Conservation (phyloP, 2,329 filamentous ascomycete genomes). For the Lecanoromycetidae sp. region DNA sequence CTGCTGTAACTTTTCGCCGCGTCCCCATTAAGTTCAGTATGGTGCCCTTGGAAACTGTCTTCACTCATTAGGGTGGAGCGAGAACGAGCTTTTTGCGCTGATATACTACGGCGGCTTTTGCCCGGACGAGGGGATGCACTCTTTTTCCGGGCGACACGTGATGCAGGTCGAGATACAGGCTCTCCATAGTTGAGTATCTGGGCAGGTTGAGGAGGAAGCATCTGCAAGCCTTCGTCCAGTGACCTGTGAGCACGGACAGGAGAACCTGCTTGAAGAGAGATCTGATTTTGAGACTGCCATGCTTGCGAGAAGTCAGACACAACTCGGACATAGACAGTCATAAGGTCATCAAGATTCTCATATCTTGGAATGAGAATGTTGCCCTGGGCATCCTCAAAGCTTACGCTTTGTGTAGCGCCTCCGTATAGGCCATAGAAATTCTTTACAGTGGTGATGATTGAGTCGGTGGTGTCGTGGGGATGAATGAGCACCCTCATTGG, state of each 20-base stretch:
- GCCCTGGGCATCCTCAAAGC: constrained; percentile 83
- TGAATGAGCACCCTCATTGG: constrained; percentile 71
- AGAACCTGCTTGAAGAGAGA: constrained; percentile 35
- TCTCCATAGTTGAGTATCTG: constrained; percentile 45
- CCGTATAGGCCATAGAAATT: constrained; percentile 97
- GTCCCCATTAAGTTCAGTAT: constrained; percentile 47
- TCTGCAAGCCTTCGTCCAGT: constrained; percentile 52
- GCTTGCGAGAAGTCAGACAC: constrained; percentile 34
- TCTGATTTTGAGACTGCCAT: constrained; percentile 30
- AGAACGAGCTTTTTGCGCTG: constrained; percentile 60
- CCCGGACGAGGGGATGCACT: constrained; percentile 62
- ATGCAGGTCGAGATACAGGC: constrained; percentile 54
- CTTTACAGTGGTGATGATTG: constrained; percentile 95
- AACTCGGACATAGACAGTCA: constrained; percentile 85
- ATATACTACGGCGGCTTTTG: constrained; percentile 64
- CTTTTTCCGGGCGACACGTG: constrained; percentile 59
- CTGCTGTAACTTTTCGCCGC: constrained; percentile 69
- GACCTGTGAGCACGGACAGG: constrained; percentile 44
- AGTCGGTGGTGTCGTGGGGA: constrained; percentile 91
- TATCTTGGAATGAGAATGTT: constrained; percentile 90
- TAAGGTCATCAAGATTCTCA: constrained; percentile 87
- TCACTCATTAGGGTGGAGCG: constrained; percentile 56
- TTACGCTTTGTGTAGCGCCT: constrained; percentile 66
- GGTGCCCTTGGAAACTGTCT: constrained; percentile 45
- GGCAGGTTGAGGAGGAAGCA: constrained; percentile 44